These are phyloP conservation scores for Cryptococcus neoformans DNA, from an alignment of 1,284 basidiomycete species.

Conservation along the genomic window DNA sequence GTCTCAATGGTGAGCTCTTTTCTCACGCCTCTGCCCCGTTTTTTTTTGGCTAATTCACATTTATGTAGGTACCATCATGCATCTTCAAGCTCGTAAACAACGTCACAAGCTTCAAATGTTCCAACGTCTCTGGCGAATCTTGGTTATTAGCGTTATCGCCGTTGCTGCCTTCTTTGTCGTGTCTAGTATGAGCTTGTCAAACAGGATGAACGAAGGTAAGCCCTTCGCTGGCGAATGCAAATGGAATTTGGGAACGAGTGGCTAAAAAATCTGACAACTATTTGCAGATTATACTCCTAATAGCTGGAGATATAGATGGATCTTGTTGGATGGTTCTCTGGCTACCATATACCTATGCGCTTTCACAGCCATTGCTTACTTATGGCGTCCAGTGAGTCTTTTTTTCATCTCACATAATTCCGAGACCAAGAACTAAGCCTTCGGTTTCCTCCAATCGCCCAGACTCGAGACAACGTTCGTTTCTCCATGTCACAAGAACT, in stretches of 20 bases:
- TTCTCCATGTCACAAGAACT: slow-evolving; percentile 56
- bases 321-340: slow-evolving; percentile 94
- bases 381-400: slow-evolving; percentile 73
- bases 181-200: slow-evolving; percentile 86
- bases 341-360: slow-evolving; percentile 76
- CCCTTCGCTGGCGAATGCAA: not conserved
- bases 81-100: slow-evolving; percentile 80
- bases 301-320: slow-evolving; percentile 94
- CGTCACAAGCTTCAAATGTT: slow-evolving; percentile 84
- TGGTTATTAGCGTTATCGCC: slow-evolving; percentile 77
- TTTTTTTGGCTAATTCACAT: slow-evolving; percentile 9
- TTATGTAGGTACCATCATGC: slow-evolving; percentile 69
- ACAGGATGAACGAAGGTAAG: slow-evolving; percentile 78
- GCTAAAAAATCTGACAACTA: not conserved
- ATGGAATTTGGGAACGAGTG: not conserved
- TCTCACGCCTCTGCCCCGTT: slow-evolving; percentile 25
- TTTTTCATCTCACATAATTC: too few species aligned
- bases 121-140: slow-evolving; percentile 77
- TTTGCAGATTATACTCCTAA: slow-evolving; percentile 79
- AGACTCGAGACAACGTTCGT: slow-evolving; percentile 83
- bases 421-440: too few species aligned
- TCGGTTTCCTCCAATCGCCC: not conserved
- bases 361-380: slow-evolving; percentile 77
- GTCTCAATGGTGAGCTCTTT: slow-evolving; percentile 63
- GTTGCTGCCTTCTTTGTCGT: slow-evolving; percentile 89